Base-by-base conservation (phyloP, 2,329 filamentous ascomycete species). In the Scedosporium aurantiacum region DNA sequence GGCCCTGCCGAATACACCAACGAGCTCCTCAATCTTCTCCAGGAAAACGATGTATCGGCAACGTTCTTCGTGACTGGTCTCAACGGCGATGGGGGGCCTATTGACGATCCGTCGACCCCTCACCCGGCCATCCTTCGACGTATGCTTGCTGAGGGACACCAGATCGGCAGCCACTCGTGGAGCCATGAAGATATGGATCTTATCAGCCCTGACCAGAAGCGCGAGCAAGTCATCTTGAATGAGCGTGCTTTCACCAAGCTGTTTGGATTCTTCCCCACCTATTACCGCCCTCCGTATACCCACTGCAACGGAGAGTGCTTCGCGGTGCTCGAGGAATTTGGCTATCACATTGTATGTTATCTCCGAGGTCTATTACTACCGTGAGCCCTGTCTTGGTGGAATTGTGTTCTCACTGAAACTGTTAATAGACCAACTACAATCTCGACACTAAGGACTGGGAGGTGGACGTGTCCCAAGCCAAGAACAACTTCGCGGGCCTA, bases 371-470 rank as follows among this genome's bases (percentile, higher is more conserved):
- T 37, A 37, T 14, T 12, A 37, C 14, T 8, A 14, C 32, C 10
- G 4, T 12, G 3, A 5, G 32, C 32, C 32, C 14, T 37, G 8
- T 37, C 32, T 12, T 37, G 32, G 32, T 12, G 32, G 6, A 10
- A 37, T 12, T 4, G 32, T 1, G 10, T 37, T 37, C 32, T 37
- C 12, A 37, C 10, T 37, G 32, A 37, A 37, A 12, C 10, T 14
- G 32, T 2, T 37, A 37, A 37, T 32, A 61, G 60, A 45, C 23
- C 62, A 81, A 80, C 67, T 82, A 80, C 65, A 79, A 84, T 66
- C 70, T 85, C 10, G 83, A 86, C 67, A 86, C 83, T 14, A 80
- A 84, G 64, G 83, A 86, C 70, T 85, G 82, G 67, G 73, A 81
- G 65, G 78, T 82, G 65, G 74, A 78, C 61, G 72, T 71, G 8